phyloP scores from a whole-genome alignment of 164 flowering plant species.

The Kingdonia uniflora region DNA sequence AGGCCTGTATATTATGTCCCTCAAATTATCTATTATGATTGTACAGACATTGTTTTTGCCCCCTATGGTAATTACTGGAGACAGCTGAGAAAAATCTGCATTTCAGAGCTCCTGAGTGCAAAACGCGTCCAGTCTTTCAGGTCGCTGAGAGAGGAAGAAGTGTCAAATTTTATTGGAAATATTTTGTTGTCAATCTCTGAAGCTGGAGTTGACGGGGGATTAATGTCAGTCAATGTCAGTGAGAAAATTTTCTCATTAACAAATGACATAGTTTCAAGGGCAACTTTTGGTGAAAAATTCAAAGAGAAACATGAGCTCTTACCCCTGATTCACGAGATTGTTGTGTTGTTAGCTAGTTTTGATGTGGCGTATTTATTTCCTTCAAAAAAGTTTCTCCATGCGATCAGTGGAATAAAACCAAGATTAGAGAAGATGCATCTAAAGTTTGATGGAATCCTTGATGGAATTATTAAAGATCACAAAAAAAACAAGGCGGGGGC shows the following conservation, averaged over 20 bases:
- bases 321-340: not conserved
- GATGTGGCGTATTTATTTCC: not conserved
- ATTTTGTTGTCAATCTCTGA: too few relatives aligned
- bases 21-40: constrained; percentile 13
- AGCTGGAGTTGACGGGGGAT: not conserved
- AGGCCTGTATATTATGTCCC: constrained; percentile 16
- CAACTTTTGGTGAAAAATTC: not conserved
- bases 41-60: constrained; percentile 17
- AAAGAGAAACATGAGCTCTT: not conserved
- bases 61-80: too few relatives aligned
- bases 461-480: not conserved
- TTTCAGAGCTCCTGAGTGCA: constrained; percentile 20
- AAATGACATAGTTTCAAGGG: not conserved
- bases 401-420: not conserved
- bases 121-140: constrained; percentile 24
- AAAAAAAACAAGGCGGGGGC: not conserved
- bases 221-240: not conserved
- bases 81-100: too few relatives aligned
- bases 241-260: constrained; percentile 1
- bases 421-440: not conserved
- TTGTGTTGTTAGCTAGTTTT: not conserved
- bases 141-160: constrained; percentile 30
- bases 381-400: not conserved
- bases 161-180: too few relatives aligned
- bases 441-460: not conserved